Evolutionary conservation across 768 basidiomycete genomes (phyloP).

Genomic region (Auricularia cornea): DNA sequence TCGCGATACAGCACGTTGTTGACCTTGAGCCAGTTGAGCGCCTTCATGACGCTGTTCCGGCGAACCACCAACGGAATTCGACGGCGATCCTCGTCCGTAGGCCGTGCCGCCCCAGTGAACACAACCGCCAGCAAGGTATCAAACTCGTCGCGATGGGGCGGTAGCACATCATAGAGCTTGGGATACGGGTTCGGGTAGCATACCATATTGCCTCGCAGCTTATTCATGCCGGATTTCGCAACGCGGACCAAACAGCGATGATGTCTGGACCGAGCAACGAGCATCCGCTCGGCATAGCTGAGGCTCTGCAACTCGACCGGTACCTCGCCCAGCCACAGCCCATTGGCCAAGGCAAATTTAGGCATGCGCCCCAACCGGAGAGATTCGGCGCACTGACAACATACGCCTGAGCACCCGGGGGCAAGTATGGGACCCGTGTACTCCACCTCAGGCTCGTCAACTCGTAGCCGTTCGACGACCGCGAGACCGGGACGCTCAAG

Average conservation of each 20-base stretch:
- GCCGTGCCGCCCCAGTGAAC: too few species aligned
- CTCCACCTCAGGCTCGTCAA: too few species aligned
- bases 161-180: too few species aligned
- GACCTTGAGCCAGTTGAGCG: too few species aligned
- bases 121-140: too few species aligned
- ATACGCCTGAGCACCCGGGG: not conserved
- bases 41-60: too few species aligned
- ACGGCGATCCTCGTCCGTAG: too few species aligned
- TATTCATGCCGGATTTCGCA: not conserved
- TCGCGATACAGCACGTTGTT: too few species aligned
- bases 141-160: too few species aligned
- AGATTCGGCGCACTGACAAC: not conserved
- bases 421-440: not conserved
- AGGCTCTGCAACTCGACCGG: not conserved
- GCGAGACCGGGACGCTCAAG: too few species aligned
- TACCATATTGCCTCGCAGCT: not conserved
- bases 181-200: not conserved
- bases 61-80: too few species aligned
- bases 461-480: too few species aligned
- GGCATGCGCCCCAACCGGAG: constrained; percentile 14
- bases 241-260: not conserved
- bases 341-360: constrained; percentile 23
- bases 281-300: not conserved
- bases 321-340: constrained; percentile 16
- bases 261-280: not conserved